Evolutionary conservation across 2,329 filamentous ascomycete genomes (phyloP).

Genomic region (Ophiocordyceps robertsii): DNA sequence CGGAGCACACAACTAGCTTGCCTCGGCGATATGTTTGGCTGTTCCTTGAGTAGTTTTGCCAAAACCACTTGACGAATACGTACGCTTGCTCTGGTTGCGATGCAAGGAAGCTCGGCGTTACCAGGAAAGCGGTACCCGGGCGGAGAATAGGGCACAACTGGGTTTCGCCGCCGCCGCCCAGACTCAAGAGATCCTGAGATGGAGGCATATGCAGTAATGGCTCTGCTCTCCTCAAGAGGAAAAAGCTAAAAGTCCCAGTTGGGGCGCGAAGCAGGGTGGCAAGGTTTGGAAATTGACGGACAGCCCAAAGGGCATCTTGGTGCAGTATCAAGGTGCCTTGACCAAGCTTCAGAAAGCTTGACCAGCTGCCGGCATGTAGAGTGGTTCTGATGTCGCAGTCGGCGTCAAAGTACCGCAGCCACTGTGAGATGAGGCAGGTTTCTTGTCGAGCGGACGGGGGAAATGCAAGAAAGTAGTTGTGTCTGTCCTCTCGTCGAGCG

Average conservation of each 20-base stretch:
- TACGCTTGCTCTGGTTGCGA: conserved; percentile 21
- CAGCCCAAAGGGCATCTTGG: conserved; percentile 22
- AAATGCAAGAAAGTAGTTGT: conserved; percentile 35
- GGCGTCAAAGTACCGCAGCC: conserved; percentile 27
- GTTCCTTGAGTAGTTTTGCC: conserved; percentile 7
- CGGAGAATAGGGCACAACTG: conserved; percentile 16
- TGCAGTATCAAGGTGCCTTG: conserved; percentile 29
- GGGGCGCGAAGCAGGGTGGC: conserved; percentile 16
- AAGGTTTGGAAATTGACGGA: conserved; percentile 26
- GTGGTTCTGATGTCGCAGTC: conserved; percentile 28
- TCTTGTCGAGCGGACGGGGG: conserved; percentile 22
- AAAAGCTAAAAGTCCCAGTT: conserved; percentile 19
- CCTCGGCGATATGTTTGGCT: conserved; percentile 4
- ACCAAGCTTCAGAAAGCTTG: conserved; percentile 21
- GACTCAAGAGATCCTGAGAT: not conserved
- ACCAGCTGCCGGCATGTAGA: conserved; percentile 31
- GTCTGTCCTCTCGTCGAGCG: conserved; percentile 5
- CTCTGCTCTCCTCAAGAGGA: conserved; percentile 23
- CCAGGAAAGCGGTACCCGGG: conserved; percentile 19
- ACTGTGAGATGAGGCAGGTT: conserved; percentile 25
- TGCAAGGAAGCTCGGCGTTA: conserved; percentile 28
- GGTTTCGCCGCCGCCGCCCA: conserved; percentile 8
- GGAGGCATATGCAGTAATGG: conserved; percentile 6
- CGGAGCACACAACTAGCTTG: conserved; percentile 16
- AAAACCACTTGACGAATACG: conserved; percentile 22